These are phyloP conservation scores for Suillus brevipes DNA, from an alignment of 768 basidiomycete genomes.

Conservation along the genomic window DNA sequence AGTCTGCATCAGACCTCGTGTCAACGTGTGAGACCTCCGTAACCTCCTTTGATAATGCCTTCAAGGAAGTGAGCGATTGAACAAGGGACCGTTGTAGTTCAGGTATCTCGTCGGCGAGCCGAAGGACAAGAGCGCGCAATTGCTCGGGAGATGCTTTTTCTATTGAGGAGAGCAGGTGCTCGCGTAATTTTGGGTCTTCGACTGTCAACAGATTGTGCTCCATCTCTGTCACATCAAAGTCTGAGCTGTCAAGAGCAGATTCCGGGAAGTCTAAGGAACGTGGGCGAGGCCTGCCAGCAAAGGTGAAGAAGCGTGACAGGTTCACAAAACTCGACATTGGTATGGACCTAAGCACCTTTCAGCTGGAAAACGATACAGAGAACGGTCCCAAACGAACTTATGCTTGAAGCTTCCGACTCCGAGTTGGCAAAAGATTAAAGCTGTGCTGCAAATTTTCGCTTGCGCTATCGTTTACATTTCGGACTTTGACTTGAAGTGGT, in stretches of 20 bases:
- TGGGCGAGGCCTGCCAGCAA: neutral
- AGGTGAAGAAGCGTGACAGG: neutral
- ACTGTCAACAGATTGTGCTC: neutral
- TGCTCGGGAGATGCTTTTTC: neutral
- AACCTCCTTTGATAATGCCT: neutral
- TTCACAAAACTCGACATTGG: constrained; percentile 1
- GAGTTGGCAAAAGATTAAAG: neutral
- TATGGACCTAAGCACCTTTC: neutral
- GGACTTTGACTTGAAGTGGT: neutral
- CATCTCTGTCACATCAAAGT: neutral
- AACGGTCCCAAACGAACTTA: neutral
- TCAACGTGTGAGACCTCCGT: neutral
- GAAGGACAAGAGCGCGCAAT: neutral
- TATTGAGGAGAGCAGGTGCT: constrained; percentile 2
- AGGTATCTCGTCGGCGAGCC: constrained; percentile 3
- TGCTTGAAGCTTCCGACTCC: neutral
- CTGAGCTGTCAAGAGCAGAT: neutral
- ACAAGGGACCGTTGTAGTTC: neutral
- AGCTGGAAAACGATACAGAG: neutral
- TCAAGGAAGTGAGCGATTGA: neutral
- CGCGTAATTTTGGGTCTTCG: neutral
- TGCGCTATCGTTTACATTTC: neutral
- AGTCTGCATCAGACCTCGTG: constrained; percentile 1
- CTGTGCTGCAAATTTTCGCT: neutral
- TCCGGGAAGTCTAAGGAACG: neutral